Base-by-base conservation (phyloP, 2,329 filamentous ascomycete genomes). In the Xylariaceae sp. region DNA sequence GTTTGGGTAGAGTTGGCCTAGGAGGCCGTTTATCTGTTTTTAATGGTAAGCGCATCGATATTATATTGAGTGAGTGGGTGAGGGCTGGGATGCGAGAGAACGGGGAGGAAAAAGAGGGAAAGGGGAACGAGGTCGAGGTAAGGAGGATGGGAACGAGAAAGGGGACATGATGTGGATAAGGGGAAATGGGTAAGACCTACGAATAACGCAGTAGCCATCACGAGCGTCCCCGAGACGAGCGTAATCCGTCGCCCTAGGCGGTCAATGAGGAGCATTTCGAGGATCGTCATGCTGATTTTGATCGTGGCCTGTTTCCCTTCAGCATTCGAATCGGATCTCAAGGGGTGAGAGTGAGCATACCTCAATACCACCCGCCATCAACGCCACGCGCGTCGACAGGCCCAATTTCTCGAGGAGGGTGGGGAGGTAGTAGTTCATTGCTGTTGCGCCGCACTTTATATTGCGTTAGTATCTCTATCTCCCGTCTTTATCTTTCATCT, bases 351-450 rank as follows among this genome's bases (percentile, higher is more conserved):
- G 37, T 17, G 4, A 35, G 9, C 51, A 42, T 48, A 61, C 61
- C 53, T 85, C 82, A 37, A 82, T 79, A 1, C 81, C 82, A 4
- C 80, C 79, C 1, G 79, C 79, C 70, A 84, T 73, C 49, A 85
- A 70, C 1, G 80, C 77, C 13, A 80, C 58, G 7, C 78, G 75
- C 4, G 76, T 76, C 44, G 73, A 71, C 1, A 84, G 69, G 0
- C 83, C 82, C 1, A 85, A 71, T 2, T 76, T 76, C 55, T 74
- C 69, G 59, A 85, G 79, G 7, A 84, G 78, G 0, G 76, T 78
- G 0, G 82, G 82, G 0, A 85, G 74, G 64, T 84, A 84, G 64
- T 85, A 84, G 65, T 85, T 84, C 75, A 85, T 84, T 2, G 81
- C 81, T 0, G 81, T 81, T 11, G 81, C 81, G 17, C 82, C 82